Conservation (phyloP, 2,329 filamentous ascomycete genomes). For the Xylaria arbuscula region DNA sequence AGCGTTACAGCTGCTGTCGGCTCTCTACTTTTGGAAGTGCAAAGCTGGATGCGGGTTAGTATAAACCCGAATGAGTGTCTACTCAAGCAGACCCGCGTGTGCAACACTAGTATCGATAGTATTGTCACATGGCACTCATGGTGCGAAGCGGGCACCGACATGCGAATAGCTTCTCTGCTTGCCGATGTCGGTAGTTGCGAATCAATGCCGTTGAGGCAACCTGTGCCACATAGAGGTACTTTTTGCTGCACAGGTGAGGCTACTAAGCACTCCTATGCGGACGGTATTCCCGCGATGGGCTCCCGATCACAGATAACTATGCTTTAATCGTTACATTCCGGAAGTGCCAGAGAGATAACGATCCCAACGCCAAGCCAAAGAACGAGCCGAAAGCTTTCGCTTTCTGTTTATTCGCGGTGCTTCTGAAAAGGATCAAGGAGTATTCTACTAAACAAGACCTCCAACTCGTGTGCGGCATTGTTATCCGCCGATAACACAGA, state of each 20-base stretch:
- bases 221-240: neutral
- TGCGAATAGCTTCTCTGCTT: neutral
- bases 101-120: neutral
- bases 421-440: neutral
- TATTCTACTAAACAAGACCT: conserved; percentile 23
- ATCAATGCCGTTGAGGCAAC: neutral
- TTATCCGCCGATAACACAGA: conserved; percentile 14
- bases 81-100: neutral
- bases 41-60: conserved; percentile 2
- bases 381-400: neutral
- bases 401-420: neutral
- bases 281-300: too few species aligned
- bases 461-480: conserved; percentile 16
- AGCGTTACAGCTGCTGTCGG: conserved; percentile 1
- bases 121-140: neutral
- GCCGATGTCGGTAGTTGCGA: neutral
- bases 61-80: neutral
- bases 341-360: neutral
- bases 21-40: conserved; percentile 3
- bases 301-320: neutral
- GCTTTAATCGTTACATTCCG: neutral
- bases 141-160: neutral
- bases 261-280: neutral
- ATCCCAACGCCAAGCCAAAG: neutral
- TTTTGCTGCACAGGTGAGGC: too few species aligned